A percentile compares a stretch with the other conserved stretches of the same genome.
phyloP scores from a whole-genome alignment of 2,329 filamentous ascomycete species.

The Hypoxylon rubiginosum region DNA sequence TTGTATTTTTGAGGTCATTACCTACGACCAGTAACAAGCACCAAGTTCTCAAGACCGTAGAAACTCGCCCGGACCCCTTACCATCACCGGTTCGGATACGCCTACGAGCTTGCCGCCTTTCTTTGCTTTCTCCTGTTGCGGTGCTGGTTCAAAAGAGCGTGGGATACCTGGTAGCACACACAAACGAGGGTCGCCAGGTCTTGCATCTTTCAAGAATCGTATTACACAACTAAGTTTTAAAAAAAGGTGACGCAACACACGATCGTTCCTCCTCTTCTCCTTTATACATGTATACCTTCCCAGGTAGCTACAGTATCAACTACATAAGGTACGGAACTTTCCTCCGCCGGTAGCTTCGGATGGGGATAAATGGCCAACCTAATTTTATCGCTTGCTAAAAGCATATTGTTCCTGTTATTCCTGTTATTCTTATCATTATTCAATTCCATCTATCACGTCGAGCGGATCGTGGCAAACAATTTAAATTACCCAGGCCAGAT shows the following conservation, averaged over 20 bases:
- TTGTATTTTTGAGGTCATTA: conserved; percentile 8
- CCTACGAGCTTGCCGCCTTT: background rate
- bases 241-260: conserved; percentile 6
- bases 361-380: conserved; percentile 25
- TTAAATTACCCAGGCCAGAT: conserved; percentile 26
- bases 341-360: conserved; percentile 19
- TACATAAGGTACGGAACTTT: conserved; percentile 28
- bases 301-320: no score
- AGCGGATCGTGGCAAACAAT: background rate
- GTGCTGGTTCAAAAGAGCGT: conserved; percentile 9
- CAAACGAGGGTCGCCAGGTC: conserved; percentile 3
- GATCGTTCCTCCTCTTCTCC: background rate
- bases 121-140: background rate
- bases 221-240: conserved; percentile 5
- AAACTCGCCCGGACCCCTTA: background rate
- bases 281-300: conserved; percentile 17
- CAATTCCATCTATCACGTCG: background rate
- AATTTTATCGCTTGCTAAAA: background rate
- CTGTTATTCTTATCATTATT: no score
- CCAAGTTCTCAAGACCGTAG: no score
- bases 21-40: no score
- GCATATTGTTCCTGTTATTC: conserved; percentile 1
- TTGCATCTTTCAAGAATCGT: conserved; percentile 7
- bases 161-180: conserved; percentile 4
- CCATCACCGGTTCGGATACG: background rate